phyloP scores from a whole-genome alignment of 2,329 filamentous ascomycete species.

The Calonectria multiphialidica region DNA sequence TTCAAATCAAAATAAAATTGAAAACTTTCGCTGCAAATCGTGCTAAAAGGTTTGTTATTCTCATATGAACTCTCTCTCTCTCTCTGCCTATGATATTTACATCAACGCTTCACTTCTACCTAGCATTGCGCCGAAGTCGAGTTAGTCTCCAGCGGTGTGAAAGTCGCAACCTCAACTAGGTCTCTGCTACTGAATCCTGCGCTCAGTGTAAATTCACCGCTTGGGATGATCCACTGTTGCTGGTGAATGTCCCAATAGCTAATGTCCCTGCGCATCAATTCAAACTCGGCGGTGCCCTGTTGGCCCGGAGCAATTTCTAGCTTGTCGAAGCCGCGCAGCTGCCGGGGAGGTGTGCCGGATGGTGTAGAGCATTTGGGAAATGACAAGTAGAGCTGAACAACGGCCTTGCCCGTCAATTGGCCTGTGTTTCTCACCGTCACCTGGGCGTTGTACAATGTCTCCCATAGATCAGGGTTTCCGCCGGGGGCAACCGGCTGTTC shows the following conservation, averaged over 20 bases:
- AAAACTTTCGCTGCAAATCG: too few relatives aligned
- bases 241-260: conserved; percentile 65
- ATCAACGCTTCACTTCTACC: too few relatives aligned
- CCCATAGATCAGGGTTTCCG: conserved; percentile 67
- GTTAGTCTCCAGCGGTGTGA: too few relatives aligned
- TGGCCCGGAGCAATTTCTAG: conserved; percentile 55
- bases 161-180: too few relatives aligned
- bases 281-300: conserved; percentile 55
- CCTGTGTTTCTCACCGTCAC: conserved; percentile 65
- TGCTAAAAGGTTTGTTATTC: too few relatives aligned
- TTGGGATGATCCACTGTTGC: too few relatives aligned
- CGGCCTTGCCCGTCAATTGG: conserved; percentile 58
- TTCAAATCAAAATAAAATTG: too few relatives aligned
- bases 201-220: too few relatives aligned
- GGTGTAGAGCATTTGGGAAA: conserved; percentile 53
- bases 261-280: conserved; percentile 59
- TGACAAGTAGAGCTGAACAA: conserved; percentile 68
- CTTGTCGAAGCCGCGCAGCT: conserved; percentile 67
- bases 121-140: too few relatives aligned
- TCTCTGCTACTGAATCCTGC: too few relatives aligned
- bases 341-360: conserved; percentile 58
- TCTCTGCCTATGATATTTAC: too few relatives aligned
- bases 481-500: conserved; percentile 57
- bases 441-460: conserved; percentile 59
- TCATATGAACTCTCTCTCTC: too few relatives aligned